A percentile compares a stretch with the other conserved stretches of the same genome.
Evolutionary conservation across 148 eudicot species (phyloP).

Genomic region (Vaccinium corymbosum): DNA sequence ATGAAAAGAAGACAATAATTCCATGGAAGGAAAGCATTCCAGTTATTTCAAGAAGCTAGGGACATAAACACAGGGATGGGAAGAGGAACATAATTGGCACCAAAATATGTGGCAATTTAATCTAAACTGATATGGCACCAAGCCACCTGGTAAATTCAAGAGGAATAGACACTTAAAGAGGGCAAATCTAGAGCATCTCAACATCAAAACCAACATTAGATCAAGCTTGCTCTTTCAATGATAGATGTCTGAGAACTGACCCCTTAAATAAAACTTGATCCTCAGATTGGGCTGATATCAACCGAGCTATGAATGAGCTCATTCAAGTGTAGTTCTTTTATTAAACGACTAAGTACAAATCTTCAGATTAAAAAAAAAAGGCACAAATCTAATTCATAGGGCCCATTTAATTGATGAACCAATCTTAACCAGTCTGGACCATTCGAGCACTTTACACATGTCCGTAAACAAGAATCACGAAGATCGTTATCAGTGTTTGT

Average conservation of each 20-base stretch:
- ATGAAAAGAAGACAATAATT: background rate
- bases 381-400: background rate
- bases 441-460: background rate
- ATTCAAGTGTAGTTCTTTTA: background rate
- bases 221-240: background rate
- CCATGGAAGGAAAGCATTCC: slow-evolving; percentile 1
- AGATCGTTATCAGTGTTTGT: background rate
- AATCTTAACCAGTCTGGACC: background rate
- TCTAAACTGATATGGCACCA: background rate
- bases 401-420: background rate
- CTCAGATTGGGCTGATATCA: background rate
- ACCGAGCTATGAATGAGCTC: background rate
- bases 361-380: background rate
- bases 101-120: background rate
- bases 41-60: background rate
- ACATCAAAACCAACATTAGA: background rate
- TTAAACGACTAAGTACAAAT: background rate
- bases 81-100: background rate
- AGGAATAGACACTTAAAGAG: background rate
- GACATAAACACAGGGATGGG: background rate
- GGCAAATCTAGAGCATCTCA: background rate
- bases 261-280: background rate
- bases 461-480: background rate
- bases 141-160: background rate
- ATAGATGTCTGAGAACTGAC: background rate